These are phyloP conservation scores for Fusarium nodosum DNA, from an alignment of 2,329 filamentous ascomycete species.

Conservation along the genomic window DNA sequence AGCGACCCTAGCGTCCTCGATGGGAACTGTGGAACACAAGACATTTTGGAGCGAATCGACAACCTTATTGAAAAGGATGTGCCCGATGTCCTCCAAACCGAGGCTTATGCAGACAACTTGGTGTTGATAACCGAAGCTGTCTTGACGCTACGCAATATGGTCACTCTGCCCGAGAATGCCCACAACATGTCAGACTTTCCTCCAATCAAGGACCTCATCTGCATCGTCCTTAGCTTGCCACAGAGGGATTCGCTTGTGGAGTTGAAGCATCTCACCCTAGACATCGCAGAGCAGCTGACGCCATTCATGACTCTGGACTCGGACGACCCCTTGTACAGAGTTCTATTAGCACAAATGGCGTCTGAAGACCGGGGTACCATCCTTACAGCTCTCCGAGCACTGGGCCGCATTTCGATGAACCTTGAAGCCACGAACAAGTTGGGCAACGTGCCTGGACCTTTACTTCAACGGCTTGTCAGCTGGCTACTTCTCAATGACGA, in stretches of 20 bases:
- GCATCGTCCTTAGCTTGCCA: conserved; percentile 84
- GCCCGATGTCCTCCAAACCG: conserved; percentile 78
- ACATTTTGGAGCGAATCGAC: conserved; percentile 75
- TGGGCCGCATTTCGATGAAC: conserved; percentile 91
- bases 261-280: conserved; percentile 89
- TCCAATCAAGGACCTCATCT: conserved; percentile 83
- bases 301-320: conserved; percentile 80
- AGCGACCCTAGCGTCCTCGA: conserved; percentile 62
- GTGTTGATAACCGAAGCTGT: conserved; percentile 87
- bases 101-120: conserved; percentile 77
- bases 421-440: conserved; percentile 83
- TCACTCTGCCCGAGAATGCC: conserved; percentile 92
- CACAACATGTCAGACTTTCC: conserved; percentile 81
- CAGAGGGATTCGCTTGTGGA: conserved; percentile 80
- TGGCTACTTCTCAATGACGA: conserved; percentile 89
- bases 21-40: conserved; percentile 64
- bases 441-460: conserved; percentile 73
- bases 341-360: conserved; percentile 73
- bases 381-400: conserved; percentile 81
- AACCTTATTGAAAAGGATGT: conserved; percentile 71
- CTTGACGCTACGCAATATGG: conserved; percentile 93
- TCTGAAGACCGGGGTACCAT: conserved; percentile 86
- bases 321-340: conserved; percentile 83
- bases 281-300: conserved; percentile 91
- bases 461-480: conserved; percentile 76